Evolutionary conservation across 805 yeast genomes (phyloP).

Genomic region (Ogataea nakhonphanomensis): DNA sequence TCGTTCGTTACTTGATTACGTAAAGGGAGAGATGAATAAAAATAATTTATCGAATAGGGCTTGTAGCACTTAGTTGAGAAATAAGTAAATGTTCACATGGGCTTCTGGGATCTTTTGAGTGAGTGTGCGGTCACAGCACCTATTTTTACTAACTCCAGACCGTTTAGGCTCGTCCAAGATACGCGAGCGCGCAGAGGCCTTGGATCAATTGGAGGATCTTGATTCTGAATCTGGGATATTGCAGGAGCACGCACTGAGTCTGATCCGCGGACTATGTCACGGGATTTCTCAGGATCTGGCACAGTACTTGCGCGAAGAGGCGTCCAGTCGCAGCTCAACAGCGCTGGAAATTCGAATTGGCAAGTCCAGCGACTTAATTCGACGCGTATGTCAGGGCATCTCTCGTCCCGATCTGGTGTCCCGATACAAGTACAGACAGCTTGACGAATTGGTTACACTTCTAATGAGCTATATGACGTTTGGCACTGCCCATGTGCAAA

Average conservation of each 20-base stretch:
- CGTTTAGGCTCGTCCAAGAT: constrained; percentile 47
- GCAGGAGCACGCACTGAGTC: neutral
- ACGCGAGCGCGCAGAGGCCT: constrained; percentile 52
- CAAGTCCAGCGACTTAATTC: constrained; percentile 23
- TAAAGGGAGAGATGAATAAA: constrained; percentile 16
- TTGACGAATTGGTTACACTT: constrained; percentile 21
- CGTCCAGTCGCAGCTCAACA: constrained; percentile 13
- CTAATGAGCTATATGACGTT: constrained; percentile 15
- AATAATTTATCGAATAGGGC: constrained; percentile 9
- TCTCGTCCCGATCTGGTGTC: constrained; percentile 12
- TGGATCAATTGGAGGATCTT: constrained; percentile 37
- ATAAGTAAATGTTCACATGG: too few relatives aligned
- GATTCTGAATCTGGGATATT: constrained; percentile 17
- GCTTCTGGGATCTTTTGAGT: neutral
- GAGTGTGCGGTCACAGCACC: neutral
- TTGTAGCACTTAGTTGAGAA: neutral
- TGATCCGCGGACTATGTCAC: constrained; percentile 21
- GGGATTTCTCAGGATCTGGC: constrained; percentile 22
- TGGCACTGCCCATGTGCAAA: neutral
- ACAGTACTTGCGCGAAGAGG: constrained; percentile 21
- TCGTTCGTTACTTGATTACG: constrained; percentile 12
- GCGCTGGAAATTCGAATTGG: constrained; percentile 22
- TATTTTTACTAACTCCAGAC: constrained; percentile 8
- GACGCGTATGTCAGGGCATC: constrained; percentile 14
- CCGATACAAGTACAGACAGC: constrained; percentile 27